These are phyloP conservation scores for Monilinia polystroma DNA, from an alignment of 2,329 filamentous ascomycete genomes.

Conservation along the genomic window DNA sequence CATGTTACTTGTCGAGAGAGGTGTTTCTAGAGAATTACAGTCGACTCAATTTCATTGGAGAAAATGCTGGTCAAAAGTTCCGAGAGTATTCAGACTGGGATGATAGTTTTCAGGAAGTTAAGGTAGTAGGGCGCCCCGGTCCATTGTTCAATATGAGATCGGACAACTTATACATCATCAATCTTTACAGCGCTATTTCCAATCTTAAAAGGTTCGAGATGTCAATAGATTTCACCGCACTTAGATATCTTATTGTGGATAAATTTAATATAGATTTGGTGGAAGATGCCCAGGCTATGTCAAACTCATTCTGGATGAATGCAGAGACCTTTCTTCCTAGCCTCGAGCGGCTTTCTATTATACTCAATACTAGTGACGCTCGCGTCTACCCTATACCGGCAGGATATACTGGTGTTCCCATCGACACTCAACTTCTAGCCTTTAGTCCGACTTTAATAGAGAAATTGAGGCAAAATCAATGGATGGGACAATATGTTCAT, in stretches of 20 bases:
- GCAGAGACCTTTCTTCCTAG: background rate
- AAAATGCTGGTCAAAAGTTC: background rate
- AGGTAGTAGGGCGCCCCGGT: background rate
- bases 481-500: background rate
- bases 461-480: background rate
- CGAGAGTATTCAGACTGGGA: background rate
- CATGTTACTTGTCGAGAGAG: background rate
- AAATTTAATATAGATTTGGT: background rate
- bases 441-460: background rate
- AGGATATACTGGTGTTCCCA: fast-evolving
- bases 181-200: fast-evolving
- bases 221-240: background rate
- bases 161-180: background rate
- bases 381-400: fast-evolving
- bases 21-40: background rate
- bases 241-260: background rate
- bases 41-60: background rate
- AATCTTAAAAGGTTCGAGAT: too few relatives aligned
- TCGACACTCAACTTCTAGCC: background rate
- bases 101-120: background rate
- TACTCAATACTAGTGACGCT: background rate
- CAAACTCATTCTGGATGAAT: background rate
- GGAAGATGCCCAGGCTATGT: fast-evolving
- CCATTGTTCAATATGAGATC: background rate
- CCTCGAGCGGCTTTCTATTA: background rate